phyloP scores from a whole-genome alignment of 805 yeast genomes.

The Saccharomycopsis javanensis region DNA sequence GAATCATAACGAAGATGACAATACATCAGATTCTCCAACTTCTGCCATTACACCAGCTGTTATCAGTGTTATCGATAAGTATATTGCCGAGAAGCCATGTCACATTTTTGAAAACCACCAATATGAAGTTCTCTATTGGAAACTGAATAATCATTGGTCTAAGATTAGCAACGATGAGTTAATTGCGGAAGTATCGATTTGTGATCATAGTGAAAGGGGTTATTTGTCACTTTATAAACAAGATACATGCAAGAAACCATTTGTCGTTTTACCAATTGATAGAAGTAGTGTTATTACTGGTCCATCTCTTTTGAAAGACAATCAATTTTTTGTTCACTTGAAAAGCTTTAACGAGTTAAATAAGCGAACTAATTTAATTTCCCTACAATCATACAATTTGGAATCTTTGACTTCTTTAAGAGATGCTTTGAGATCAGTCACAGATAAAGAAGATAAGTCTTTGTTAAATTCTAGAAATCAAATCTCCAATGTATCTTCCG shows the following conservation, averaged over 20 bases:
- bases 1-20: neutral
- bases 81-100: conserved; percentile 1
- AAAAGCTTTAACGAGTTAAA: conserved; percentile 10
- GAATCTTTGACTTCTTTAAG: neutral
- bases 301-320: neutral
- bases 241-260: conserved; percentile 11
- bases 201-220: conserved; percentile 2
- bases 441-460: conserved; percentile 11
- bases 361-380: conserved; percentile 8
- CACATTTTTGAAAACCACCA: conserved; percentile 8
- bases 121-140: conserved; percentile 12
- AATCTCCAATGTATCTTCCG: conserved; percentile 4
- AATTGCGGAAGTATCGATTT: conserved; percentile 9
- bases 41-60: neutral
- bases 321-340: conserved; percentile 12
- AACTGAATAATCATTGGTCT: conserved; percentile 11
- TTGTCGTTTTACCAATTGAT: conserved; percentile 12
- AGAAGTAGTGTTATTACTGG: conserved; percentile 1
- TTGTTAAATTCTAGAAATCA: conserved; percentile 12
- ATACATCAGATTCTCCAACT: neutral
- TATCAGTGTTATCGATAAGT: conserved; percentile 4
- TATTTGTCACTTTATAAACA: conserved; percentile 10
- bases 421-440: conserved; percentile 8
- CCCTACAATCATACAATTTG: conserved; percentile 3
- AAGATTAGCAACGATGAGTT: conserved; percentile 2